These are phyloP conservation scores for Verticillium klebahnii DNA, from an alignment of 2,329 filamentous ascomycete species.

Conservation along the genomic window DNA sequence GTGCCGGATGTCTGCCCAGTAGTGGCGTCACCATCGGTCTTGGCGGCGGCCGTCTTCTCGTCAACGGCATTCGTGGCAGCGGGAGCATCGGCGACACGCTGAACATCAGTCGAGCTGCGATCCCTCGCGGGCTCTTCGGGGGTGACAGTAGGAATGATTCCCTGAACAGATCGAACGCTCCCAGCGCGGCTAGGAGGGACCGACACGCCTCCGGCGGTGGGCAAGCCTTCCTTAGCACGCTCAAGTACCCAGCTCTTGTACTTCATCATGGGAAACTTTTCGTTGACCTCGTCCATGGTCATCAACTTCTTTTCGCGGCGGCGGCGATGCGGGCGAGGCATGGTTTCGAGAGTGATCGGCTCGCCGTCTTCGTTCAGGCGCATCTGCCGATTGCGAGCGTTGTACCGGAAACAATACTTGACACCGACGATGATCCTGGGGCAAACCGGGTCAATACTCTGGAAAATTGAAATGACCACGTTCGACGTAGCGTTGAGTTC, in stretches of 20 bases:
- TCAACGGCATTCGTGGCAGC: neutral
- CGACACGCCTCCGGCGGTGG: slow-evolving; percentile 79
- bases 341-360: slow-evolving; percentile 79
- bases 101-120: slow-evolving; percentile 37
- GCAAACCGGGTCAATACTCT: slow-evolving; percentile 3
- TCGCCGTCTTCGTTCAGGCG: slow-evolving; percentile 78
- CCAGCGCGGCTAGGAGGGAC: slow-evolving; percentile 66
- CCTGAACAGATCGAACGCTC: slow-evolving; percentile 67
- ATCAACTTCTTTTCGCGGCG: slow-evolving; percentile 97
- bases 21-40: slow-evolving; percentile 15
- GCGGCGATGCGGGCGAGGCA: slow-evolving; percentile 80
- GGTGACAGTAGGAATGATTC: slow-evolving; percentile 38
- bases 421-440: slow-evolving; percentile 97
- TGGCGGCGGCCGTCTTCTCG: slow-evolving; percentile 7
- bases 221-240: slow-evolving; percentile 77
- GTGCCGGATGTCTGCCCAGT: slow-evolving; percentile 5
- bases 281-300: slow-evolving; percentile 98
- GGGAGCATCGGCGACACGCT: slow-evolving; percentile 22
- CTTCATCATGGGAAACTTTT: slow-evolving; percentile 90
- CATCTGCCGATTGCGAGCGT: slow-evolving; percentile 81
- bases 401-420: slow-evolving; percentile 99
- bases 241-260: slow-evolving; percentile 93
- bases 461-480: neutral
- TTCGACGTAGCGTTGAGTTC: neutral
- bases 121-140: slow-evolving; percentile 24